Percentiles rank a stretch among this genome's conserved stretches.
Evolutionary conservation across 164 flowering plant species (phyloP).

Genomic region (Hamamelis virginiana): DNA sequence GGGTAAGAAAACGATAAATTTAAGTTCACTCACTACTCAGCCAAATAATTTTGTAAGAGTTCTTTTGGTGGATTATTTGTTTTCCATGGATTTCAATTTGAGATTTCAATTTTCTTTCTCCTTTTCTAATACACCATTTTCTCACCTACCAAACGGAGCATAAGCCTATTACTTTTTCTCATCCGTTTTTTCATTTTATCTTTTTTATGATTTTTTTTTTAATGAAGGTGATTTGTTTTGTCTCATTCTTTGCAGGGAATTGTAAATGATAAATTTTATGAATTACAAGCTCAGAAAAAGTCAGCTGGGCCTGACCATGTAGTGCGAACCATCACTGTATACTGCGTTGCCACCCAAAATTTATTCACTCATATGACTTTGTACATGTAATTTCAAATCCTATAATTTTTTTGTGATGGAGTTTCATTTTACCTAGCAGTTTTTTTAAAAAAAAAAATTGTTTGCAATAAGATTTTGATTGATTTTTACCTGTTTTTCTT

Average conservation of each 20-base stretch:
- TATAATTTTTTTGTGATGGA: not conserved
- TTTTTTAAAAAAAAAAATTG: too few species aligned
- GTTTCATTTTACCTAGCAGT: not conserved
- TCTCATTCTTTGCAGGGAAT: slow-evolving; percentile 17
- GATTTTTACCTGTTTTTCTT: not conserved
- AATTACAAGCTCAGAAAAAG: slow-evolving; percentile 9
- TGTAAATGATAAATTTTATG: slow-evolving; percentile 15
- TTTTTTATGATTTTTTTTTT: not conserved
- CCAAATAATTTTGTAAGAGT: too few species aligned
- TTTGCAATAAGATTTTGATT: not conserved
- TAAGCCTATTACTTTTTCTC: not conserved
- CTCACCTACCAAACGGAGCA: not conserved
- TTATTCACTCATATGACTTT: not conserved
- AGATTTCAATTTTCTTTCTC: too few species aligned
- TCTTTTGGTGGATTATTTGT: too few species aligned
- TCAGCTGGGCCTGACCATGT: slow-evolving; percentile 9
- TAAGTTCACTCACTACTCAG: too few species aligned
- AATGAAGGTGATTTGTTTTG: not conserved
- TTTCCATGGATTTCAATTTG: too few species aligned
- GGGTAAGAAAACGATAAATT: too few species aligned
- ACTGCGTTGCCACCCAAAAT: not conserved
- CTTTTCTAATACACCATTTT: not conserved
- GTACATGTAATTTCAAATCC: not conserved
- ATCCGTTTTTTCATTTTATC: not conserved
- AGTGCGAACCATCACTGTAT: slow-evolving; percentile 5